Conservation (phyloP, 1,284 basidiomycete species). For the Irpex lacteus region DNA sequence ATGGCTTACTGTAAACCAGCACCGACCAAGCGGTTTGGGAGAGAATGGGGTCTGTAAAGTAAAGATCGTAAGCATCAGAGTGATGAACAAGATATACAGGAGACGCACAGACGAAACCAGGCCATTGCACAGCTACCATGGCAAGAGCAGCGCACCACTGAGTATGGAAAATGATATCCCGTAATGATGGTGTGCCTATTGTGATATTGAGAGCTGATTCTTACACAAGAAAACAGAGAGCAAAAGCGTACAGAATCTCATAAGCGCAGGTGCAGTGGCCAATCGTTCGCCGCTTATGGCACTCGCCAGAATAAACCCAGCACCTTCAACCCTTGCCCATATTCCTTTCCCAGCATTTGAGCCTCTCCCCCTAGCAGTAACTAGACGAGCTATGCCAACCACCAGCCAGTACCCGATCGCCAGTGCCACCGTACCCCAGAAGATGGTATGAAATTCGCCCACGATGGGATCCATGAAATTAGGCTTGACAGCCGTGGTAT, state of each 20-base stretch:
- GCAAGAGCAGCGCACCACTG: constrained; percentile 86
- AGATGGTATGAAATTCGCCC: constrained; percentile 74
- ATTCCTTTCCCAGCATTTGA: constrained; percentile 54
- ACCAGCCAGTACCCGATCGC: constrained; percentile 81
- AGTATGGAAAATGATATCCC: constrained; percentile 91
- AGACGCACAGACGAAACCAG: constrained; percentile 80
- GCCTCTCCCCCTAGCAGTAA: constrained; percentile 80
- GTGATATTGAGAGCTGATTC: neutral
- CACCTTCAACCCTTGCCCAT: constrained; percentile 72
- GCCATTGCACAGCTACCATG: constrained; percentile 96
- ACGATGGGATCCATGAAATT: constrained; percentile 49
- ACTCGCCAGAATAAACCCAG: constrained; percentile 86
- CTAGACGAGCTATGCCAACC: constrained; percentile 75
- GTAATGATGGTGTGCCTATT: constrained; percentile 85
- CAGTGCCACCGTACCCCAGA: constrained; percentile 81
- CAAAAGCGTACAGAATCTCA: constrained; percentile 75
- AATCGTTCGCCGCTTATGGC: constrained; percentile 90
- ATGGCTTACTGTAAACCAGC: constrained; percentile 77
- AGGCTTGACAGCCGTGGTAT: constrained; percentile 74
- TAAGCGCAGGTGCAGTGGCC: constrained; percentile 79
- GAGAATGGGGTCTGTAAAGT: constrained; percentile 75
- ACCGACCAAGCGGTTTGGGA: constrained; percentile 87
- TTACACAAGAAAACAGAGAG: neutral
- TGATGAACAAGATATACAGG: constrained; percentile 9
- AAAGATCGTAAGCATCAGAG: constrained; percentile 7